A percentile compares a stretch with the other conserved stretches of the same genome.
These are phyloP conservation scores for Phaeosphaeria sp. DNA, from an alignment of 2,329 filamentous ascomycete species.

Conservation along the genomic window DNA sequence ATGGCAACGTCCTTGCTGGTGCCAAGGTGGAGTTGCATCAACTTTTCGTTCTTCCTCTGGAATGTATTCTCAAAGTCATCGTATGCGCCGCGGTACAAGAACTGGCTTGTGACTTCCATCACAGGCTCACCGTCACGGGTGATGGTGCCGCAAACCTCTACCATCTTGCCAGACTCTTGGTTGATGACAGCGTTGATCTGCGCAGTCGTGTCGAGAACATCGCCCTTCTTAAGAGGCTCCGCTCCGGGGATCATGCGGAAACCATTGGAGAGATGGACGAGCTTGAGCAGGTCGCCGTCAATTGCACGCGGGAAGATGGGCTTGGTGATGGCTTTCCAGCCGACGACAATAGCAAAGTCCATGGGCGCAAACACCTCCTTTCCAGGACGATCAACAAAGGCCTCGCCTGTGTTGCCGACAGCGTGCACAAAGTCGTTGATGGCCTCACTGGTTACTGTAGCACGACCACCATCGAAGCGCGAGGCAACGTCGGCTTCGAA, in stretches of 20 bases:
- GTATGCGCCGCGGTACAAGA: conserved; percentile 93
- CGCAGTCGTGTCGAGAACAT: conserved; percentile 88
- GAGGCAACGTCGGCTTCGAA: conserved; percentile 85
- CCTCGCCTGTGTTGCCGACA: conserved; percentile 95
- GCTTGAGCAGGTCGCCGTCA: conserved; percentile 92
- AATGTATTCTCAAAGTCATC: conserved; percentile 97
- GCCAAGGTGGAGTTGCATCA: conserved; percentile 87
- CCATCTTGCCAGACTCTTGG: conserved; percentile 98
- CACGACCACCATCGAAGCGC: conserved; percentile 86
- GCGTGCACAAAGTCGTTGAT: conserved; percentile 99
- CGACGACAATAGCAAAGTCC: conserved; percentile 98
- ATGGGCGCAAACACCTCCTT: conserved; percentile 96
- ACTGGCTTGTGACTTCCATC: conserved; percentile 99
- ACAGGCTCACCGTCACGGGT: conserved; percentile 81
- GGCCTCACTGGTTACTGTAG: conserved; percentile 85
- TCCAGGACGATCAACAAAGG: conserved; percentile 93
- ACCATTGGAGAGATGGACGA: conserved; percentile 94
- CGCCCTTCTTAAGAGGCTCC: conserved; percentile 92
- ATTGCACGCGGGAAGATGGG: conserved; percentile 97
- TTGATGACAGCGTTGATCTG: conserved; percentile 98
- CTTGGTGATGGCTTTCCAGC: conserved; percentile 99
- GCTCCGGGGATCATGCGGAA: conserved; percentile 99
- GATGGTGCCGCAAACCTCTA: conserved; percentile 98
- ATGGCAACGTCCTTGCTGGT: conserved; percentile 93
- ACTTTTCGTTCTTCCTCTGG: conserved; percentile 94